A percentile compares a stretch with the other conserved stretches of the same genome.
Conservation (phyloP, 106 monocot genomes). For the Apostasia ramifera region DNA sequence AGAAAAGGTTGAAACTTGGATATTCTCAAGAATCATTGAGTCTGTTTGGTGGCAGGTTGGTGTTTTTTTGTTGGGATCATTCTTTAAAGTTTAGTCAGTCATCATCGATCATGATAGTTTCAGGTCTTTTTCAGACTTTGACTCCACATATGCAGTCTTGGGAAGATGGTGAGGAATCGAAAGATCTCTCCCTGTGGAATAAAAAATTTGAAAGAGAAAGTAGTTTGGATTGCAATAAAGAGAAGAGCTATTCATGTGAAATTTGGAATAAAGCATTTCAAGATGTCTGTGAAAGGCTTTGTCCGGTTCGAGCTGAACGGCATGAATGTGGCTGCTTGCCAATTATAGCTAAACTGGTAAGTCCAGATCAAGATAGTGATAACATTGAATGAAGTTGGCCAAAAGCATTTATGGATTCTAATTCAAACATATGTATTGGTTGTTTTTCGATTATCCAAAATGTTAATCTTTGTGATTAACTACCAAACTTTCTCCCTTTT, state of each 20-base stretch:
- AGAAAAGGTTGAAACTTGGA: conserved; percentile 79
- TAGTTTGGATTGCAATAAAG: conserved; percentile 25
- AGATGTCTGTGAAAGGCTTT: conserved; percentile 82
- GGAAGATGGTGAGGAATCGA: conserved; percentile 7
- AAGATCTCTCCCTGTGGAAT: conserved; percentile 6
- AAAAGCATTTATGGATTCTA: too few species aligned
- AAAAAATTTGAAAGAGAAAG: conserved; percentile 25
- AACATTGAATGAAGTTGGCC: too few species aligned
- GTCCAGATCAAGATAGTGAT: conserved; percentile 2
- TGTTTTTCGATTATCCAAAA: too few species aligned
- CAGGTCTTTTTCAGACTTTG: conserved; percentile 35
- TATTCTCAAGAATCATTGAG: conserved; percentile 78
- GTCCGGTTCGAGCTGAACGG: conserved; percentile 74
- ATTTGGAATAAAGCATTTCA: conserved; percentile 88
- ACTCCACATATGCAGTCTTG: conserved; percentile 73
- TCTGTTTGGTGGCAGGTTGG: conserved; percentile 97
- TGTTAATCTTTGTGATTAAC: too few species aligned
- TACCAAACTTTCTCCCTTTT: too few species aligned
- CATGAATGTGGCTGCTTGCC: conserved; percentile 96
- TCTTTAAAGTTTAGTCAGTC: too few species aligned
- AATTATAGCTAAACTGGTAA: conserved; percentile 67
- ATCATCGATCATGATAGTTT: too few species aligned
- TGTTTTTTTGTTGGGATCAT: neutral
- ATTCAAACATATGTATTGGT: too few species aligned
- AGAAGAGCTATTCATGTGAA: conserved; percentile 45